These are phyloP conservation scores for Pythium rhizo-oryzae DNA, from an alignment of 352 stramenopile species.

Conservation along the genomic window DNA sequence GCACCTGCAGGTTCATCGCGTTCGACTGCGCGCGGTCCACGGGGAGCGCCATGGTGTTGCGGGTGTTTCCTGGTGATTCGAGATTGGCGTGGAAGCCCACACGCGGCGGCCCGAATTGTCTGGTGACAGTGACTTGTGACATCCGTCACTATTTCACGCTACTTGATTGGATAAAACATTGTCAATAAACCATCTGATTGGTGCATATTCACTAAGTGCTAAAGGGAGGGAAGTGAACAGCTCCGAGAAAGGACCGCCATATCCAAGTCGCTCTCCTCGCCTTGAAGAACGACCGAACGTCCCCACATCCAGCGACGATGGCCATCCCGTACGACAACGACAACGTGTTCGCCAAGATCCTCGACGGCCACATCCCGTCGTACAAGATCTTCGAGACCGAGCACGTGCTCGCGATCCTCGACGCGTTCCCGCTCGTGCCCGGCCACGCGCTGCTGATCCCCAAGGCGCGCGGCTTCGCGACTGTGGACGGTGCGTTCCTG, in stretches of 20 bases:
- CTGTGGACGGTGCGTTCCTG: conserved; percentile 42
- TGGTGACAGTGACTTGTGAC: conserved; percentile 33
- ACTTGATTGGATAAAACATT: conserved; percentile 1
- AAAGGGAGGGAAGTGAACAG: background rate
- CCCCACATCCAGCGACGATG: conserved; percentile 5
- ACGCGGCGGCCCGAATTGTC: conserved; percentile 22
- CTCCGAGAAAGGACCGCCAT: background rate
- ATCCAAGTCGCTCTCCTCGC: background rate
- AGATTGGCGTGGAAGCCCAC: conserved; percentile 8
- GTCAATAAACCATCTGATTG: conserved; percentile 3
- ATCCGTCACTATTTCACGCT: conserved; percentile 1
- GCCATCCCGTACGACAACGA: conserved; percentile 64
- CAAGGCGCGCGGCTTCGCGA: conserved; percentile 71
- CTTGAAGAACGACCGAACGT: background rate
- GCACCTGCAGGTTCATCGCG: conserved; percentile 87
- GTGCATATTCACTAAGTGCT: background rate
- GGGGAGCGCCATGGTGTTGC: conserved; percentile 31
- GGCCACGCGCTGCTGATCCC: conserved; percentile 76
- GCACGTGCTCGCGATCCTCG: conserved; percentile 82
- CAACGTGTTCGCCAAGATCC: conserved; percentile 86
- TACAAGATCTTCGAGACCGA: conserved; percentile 90
- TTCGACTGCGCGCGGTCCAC: conserved; percentile 84
- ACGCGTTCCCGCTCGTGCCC: conserved; percentile 68
- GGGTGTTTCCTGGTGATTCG: conserved; percentile 8
- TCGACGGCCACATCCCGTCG: conserved; percentile 68